Evolutionary conservation across 768 basidiomycete species (phyloP), one percentile per base, ranked within the genome.

Genomic region (Crepidotus variabilis): DNA sequence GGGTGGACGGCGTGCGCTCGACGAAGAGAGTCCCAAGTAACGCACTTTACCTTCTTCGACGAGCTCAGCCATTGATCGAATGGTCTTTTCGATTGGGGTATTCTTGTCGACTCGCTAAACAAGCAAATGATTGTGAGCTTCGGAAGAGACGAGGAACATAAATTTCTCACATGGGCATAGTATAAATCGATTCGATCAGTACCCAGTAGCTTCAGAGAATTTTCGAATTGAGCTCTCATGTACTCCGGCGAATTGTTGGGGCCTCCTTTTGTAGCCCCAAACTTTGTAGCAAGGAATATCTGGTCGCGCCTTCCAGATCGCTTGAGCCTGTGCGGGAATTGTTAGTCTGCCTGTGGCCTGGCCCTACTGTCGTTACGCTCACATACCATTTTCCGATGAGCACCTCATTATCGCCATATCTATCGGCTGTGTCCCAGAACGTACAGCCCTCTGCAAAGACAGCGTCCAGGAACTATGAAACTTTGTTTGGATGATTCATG

Each of bases 241-340:
- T 79, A 77, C 52, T 76, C 69, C 0, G 76, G 71, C 53, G 55
- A 75, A 47, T 57, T 72, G 54, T 68, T 60, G n/a, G 28, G 23
- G n/a, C 59, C 65, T 9, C 51, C 60, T 14, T 48, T 33, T 2
- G 56, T 57, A 18, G 68, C 57, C 2, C 72, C 67, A 22, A 65
- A 69, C 57, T 88, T 87, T 16, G 84, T 85, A 2, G 84, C 83
- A n/a, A 88, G 72, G 69, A 86, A 87, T 32, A 85, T 82, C 33
- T 80, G 71, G 20, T 70, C 59, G 24, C 81, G 71, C 52, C 79
- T 80, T 6, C 81, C 82, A 8, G 77, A 80, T 10, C 71, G 69
- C 57, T 77, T 74, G 66, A 85, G 79, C 81, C 81, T 69, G 53
- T 6, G 36, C n/a, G n/a, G n/a, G n/a, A n/a, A n/a, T n/a, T n/a